Percentiles rank a stretch among this genome's conserved stretches.
Evolutionary conservation across 2,329 filamentous ascomycete species (phyloP).

Genomic region (Claviceps humidiphila): DNA sequence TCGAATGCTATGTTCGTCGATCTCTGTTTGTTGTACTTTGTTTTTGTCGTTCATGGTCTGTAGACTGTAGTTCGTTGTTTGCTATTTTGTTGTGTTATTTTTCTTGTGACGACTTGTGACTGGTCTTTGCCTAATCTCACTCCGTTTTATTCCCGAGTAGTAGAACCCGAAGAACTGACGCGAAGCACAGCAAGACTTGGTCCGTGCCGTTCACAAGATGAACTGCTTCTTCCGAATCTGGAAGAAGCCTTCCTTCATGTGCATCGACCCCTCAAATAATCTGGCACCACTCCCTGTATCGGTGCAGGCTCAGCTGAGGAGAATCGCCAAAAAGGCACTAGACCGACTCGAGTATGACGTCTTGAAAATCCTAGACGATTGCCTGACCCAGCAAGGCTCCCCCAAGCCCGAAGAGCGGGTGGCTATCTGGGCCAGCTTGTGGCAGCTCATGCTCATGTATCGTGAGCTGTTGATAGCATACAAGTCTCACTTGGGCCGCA

Average conservation of each 20-base stretch:
- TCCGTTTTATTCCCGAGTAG: background rate
- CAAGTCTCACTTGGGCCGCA: slow-evolving; percentile 15
- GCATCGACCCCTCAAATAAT: slow-evolving; percentile 24
- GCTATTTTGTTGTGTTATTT: background rate
- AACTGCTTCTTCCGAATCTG: slow-evolving; percentile 38
- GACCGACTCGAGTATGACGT: slow-evolving; percentile 26
- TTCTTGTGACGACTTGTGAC: no score
- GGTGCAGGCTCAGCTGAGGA: slow-evolving; percentile 26
- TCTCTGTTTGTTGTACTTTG: background rate
- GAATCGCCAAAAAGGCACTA: slow-evolving; percentile 25
- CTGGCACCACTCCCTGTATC: slow-evolving; percentile 24
- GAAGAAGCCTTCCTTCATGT: slow-evolving; percentile 30
- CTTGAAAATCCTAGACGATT: slow-evolving; percentile 26
- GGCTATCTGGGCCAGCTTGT: slow-evolving; percentile 34
- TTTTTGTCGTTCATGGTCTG: background rate
- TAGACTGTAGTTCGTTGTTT: background rate
- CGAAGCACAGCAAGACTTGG: slow-evolving; percentile 25
- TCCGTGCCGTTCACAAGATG: slow-evolving; percentile 30
- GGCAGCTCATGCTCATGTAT: slow-evolving; percentile 37
- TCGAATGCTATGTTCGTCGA: no score
- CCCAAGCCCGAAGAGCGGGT: slow-evolving; percentile 26
- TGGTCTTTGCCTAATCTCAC: background rate
- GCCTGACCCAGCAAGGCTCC: slow-evolving; percentile 24
- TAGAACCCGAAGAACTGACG: slow-evolving; percentile 8
- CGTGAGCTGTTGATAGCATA: slow-evolving; percentile 25